Conservation (phyloP, 1,284 basidiomycete species). For the Sanghuangporus weigelae region DNA sequence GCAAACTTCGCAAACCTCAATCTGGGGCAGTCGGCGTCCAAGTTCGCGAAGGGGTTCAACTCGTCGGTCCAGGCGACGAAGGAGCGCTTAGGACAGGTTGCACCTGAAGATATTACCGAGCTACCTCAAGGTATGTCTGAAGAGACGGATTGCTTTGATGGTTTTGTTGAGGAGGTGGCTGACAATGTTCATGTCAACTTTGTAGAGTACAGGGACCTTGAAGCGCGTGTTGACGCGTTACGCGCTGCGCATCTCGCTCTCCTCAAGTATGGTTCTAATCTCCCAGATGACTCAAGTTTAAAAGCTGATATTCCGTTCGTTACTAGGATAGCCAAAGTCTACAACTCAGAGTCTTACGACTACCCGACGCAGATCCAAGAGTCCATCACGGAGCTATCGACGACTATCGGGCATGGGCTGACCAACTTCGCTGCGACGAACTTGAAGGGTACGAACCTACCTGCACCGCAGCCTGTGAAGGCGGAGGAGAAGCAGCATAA, state of each 20-base stretch:
- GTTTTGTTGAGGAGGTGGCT: constrained; percentile 14
- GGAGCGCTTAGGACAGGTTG: constrained; percentile 86
- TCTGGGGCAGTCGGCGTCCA: constrained; percentile 63
- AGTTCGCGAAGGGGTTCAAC: constrained; percentile 78
- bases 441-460: constrained; percentile 86
- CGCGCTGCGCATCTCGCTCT: constrained; percentile 74
- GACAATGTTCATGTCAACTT: neutral
- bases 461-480: constrained; percentile 63
- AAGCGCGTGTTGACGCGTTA: constrained; percentile 91
- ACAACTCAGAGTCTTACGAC: constrained; percentile 85
- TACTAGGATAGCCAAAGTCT: constrained; percentile 75
- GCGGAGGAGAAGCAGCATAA: constrained; percentile 68
- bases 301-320: neutral
- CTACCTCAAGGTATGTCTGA: constrained; percentile 64
- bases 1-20: constrained; percentile 56
- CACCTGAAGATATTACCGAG: constrained; percentile 93
- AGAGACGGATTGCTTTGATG: neutral
- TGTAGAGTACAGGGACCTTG: constrained; percentile 93
- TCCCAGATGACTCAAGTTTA: neutral
- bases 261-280: constrained; percentile 56
- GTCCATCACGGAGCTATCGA: constrained; percentile 65
- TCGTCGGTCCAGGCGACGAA: constrained; percentile 87
- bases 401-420: constrained; percentile 74
- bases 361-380: constrained; percentile 79
- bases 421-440: constrained; percentile 84